A percentile compares a stretch with the other conserved stretches of the same genome.
Conservation (phyloP, 768 basidiomycete species). For the Auricularia auricula-judae region DNA sequence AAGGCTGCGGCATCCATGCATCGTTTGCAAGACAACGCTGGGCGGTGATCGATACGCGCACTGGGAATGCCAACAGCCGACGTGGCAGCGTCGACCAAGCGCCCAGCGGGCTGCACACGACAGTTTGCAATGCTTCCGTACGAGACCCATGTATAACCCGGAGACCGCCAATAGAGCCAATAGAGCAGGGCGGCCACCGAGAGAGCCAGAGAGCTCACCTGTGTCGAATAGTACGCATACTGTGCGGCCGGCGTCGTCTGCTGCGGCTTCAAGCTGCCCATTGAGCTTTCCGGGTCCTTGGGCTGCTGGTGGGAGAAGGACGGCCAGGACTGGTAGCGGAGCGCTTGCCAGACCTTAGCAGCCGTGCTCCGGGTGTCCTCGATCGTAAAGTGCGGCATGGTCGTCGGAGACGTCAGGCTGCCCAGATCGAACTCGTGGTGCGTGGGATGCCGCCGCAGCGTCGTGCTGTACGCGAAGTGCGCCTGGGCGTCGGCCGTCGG, state of each 20-base stretch:
- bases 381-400: slow-evolving; percentile 1
- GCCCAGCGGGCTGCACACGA: no score
- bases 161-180: no score
- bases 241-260: slow-evolving; percentile 51
- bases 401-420: background rate
- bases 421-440: background rate
- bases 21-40: no score
- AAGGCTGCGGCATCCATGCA: no score
- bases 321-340: background rate
- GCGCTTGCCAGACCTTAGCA: background rate
- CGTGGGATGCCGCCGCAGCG: slow-evolving; percentile 47
- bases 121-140: no score
- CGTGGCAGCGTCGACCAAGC: no score
- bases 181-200: background rate
- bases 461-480: slow-evolving; percentile 80
- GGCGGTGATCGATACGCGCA: no score
- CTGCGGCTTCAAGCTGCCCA: slow-evolving; percentile 7
- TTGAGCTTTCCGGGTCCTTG: background rate
- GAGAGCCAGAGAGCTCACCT: slow-evolving; percentile 22
- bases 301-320: background rate
- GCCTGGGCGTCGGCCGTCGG: slow-evolving; percentile 52
- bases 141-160: no score
- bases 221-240: slow-evolving; percentile 54
- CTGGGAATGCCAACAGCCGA: no score
- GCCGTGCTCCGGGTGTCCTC: background rate